phyloP scores from a whole-genome alignment of 345 rosid genomes.

The Noccaea caerulescens region DNA sequence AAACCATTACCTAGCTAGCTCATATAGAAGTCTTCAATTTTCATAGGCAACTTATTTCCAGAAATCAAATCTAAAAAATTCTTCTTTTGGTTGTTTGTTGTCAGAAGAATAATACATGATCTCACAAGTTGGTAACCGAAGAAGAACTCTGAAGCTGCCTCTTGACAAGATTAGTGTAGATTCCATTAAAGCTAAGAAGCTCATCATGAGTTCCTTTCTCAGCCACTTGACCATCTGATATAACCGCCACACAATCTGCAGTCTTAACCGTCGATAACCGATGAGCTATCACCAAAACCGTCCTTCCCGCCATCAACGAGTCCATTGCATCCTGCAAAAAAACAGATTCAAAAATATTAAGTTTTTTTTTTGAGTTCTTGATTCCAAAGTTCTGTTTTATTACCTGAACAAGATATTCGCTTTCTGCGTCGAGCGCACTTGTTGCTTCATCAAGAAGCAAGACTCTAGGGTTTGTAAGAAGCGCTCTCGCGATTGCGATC shows the following conservation, averaged over 20 bases:
- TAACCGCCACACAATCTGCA: slow-evolving; percentile 82
- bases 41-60: neutral
- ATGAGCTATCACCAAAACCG: slow-evolving; percentile 95
- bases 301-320: slow-evolving; percentile 89
- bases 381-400: neutral
- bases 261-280: slow-evolving; percentile 86
- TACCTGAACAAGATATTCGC: slow-evolving; percentile 95
- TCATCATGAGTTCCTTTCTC: slow-evolving; percentile 67
- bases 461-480: slow-evolving; percentile 84
- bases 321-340: slow-evolving; percentile 89
- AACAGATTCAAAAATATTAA: neutral
- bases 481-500: slow-evolving; percentile 89
- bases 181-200: slow-evolving; percentile 50
- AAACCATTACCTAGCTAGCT: too few species aligned
- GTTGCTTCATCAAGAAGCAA: slow-evolving; percentile 93
- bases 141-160: slow-evolving; percentile 65
- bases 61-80: too few species aligned
- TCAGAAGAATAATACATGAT: slow-evolving; percentile 16
- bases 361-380: neutral
- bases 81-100: slow-evolving; percentile 8
- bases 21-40: neutral
- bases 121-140: slow-evolving; percentile 35
- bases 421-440: slow-evolving; percentile 95
- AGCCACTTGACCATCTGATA: slow-evolving; percentile 80
- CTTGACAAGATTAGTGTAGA: slow-evolving; percentile 66